Conservation (phyloP, 1,284 basidiomycete genomes). For the Cutaneotrichosporon sp. region DNA sequence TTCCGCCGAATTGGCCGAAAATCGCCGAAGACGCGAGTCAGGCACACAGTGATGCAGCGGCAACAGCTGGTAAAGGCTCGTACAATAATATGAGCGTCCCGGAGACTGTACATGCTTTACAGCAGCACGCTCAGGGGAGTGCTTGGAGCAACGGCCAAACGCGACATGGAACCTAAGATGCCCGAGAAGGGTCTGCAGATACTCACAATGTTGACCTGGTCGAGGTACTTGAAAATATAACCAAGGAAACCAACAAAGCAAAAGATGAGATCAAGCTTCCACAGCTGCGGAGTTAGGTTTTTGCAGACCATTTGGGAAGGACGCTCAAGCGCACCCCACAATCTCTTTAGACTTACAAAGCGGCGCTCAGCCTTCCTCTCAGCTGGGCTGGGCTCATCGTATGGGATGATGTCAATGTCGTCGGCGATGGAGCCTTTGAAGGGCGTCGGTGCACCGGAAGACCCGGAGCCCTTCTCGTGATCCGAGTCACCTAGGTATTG, state of each 20-base stretch:
- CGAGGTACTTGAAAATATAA: constrained; percentile 19
- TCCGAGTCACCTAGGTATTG: background rate
- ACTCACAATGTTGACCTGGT: constrained; percentile 24
- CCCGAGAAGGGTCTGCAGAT: too few species aligned
- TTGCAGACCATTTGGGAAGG: background rate
- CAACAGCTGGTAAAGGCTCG: too few species aligned
- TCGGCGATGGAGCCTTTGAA: background rate
- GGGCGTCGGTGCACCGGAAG: background rate
- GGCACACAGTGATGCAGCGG: too few species aligned
- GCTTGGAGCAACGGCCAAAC: too few species aligned
- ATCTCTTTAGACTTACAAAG: constrained; percentile 2
- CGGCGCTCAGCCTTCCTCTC: constrained; percentile 10
- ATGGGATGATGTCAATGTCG: background rate
- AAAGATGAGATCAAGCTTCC: constrained; percentile 18
- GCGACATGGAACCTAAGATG: too few species aligned
- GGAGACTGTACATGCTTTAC: too few species aligned
- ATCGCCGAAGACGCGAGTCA: too few species aligned
- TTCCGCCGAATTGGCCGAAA: too few species aligned
- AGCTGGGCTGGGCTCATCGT: constrained; percentile 5
- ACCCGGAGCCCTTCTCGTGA: background rate
- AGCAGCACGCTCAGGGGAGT: too few species aligned
- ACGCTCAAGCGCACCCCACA: too few species aligned
- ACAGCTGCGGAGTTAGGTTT: constrained; percentile 4
- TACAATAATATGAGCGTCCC: too few species aligned
- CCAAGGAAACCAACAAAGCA: constrained; percentile 10